Evolutionary conservation across 768 basidiomycete genomes (phyloP).

Genomic region (Xerocomellus intermedius): DNA sequence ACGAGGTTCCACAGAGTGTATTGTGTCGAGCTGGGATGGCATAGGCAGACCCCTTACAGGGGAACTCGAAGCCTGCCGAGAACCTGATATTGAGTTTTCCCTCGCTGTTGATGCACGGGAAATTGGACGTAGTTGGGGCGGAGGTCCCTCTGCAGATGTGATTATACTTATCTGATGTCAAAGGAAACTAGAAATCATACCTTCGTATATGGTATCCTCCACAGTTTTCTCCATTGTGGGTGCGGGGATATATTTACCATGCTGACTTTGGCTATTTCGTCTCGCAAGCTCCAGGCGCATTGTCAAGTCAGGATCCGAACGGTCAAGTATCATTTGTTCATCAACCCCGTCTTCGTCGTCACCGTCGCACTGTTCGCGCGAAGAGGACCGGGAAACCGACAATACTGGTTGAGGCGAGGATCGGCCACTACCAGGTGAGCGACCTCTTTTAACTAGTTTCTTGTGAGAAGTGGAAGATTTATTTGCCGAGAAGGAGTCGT

Average conservation of each 20-base stretch:
- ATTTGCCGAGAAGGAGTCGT: constrained; percentile 51
- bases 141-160: constrained; percentile 53
- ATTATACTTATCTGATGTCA: constrained; percentile 4
- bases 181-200: constrained; percentile 35
- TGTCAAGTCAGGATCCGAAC: constrained; percentile 74
- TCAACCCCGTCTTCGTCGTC: constrained; percentile 46
- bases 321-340: constrained; percentile 46
- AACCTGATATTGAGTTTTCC: constrained; percentile 46
- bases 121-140: constrained; percentile 50
- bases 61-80: constrained; percentile 44
- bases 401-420: constrained; percentile 35
- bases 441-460: constrained; percentile 46
- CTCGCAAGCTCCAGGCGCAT: constrained; percentile 79
- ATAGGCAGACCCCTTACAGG: constrained; percentile 30
- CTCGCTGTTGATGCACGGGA: constrained; percentile 49
- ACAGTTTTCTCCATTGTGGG: constrained; percentile 45
- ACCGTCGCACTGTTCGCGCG: constrained; percentile 40
- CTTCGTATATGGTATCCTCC: constrained; percentile 79
- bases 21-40: constrained; percentile 45
- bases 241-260: constrained; percentile 42
- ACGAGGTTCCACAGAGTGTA: constrained; percentile 54
- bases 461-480: constrained; percentile 45
- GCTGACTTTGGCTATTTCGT: constrained; percentile 79
- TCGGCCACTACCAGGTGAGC: constrained; percentile 39
- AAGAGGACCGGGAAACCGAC: constrained; percentile 42